phyloP scores from a whole-genome alignment of 306 rosid genomes.

The Cucurbita moschata region DNA sequence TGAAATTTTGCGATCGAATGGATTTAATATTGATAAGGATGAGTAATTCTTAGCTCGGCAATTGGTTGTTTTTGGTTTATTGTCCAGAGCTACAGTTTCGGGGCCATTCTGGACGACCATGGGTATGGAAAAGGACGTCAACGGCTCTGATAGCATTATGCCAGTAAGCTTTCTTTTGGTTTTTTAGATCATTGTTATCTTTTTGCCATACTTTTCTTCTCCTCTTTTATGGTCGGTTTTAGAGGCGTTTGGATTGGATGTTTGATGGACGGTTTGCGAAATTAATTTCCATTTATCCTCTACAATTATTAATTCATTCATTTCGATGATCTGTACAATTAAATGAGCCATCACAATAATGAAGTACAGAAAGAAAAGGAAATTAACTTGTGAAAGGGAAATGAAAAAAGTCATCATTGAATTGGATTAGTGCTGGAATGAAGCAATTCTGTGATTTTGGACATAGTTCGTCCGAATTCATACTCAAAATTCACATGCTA shows the following conservation, averaged over 20 bases:
- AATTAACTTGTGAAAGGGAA: not conserved
- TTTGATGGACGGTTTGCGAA: not conserved
- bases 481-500: not conserved
- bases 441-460: not conserved
- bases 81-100: constrained; percentile 24
- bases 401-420: not conserved
- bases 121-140: constrained; percentile 14
- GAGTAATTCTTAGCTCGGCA: not conserved
- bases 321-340: not conserved
- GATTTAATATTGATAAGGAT: not conserved
- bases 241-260: not conserved
- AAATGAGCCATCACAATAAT: not conserved
- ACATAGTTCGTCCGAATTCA: not conserved
- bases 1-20: not conserved
- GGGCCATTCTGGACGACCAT: constrained; percentile 12
- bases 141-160: constrained; percentile 19
- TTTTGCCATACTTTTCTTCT: not conserved
- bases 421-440: not conserved
- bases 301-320: not conserved
- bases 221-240: not conserved
- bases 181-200: not conserved
- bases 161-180: constrained; percentile 21
- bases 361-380: not conserved
- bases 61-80: not conserved
- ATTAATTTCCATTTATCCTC: not conserved